phyloP scores from a whole-genome alignment of 2,329 filamentous ascomycete species.

The Xylaria digitata region DNA sequence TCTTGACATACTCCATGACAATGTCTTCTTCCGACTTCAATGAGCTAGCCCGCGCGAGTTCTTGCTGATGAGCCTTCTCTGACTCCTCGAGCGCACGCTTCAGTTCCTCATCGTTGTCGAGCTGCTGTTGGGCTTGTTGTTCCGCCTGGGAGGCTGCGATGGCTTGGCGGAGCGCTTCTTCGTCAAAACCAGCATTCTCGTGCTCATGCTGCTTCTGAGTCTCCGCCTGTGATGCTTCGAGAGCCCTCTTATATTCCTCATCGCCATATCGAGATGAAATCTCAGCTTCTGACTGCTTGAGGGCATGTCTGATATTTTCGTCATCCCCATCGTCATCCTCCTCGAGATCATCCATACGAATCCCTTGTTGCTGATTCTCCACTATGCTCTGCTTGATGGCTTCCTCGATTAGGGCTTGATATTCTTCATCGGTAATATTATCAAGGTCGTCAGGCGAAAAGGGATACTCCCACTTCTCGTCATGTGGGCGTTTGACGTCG shows the following conservation, averaged over 20 bases:
- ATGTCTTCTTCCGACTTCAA: conserved; percentile 75
- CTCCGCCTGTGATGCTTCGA: conserved; percentile 54
- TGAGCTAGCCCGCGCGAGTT: conserved; percentile 56
- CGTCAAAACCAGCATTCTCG: conserved; percentile 39
- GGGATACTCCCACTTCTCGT: conserved; percentile 23
- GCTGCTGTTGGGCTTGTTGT: conserved; percentile 25
- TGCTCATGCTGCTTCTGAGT: conserved; percentile 23
- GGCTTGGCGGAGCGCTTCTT: conserved; percentile 54
- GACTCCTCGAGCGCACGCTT: conserved; percentile 61
- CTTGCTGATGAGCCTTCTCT: conserved; percentile 57
- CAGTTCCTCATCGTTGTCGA: conserved; percentile 56
- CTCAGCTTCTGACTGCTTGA: conserved; percentile 45
- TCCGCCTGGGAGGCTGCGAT: conserved; percentile 56
- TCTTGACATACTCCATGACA: conserved; percentile 80
- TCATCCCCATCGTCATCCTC: conserved; percentile 39
- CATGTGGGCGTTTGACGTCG: conserved; percentile 41
- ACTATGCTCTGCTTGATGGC: conserved; percentile 65
- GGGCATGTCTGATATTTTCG: conserved; percentile 40
- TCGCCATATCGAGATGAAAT: conserved; percentile 46
- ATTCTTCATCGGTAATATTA: conserved; percentile 66
- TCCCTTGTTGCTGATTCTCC: conserved; percentile 42
- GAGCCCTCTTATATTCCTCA: conserved; percentile 55
- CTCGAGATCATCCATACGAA: conserved; percentile 42
- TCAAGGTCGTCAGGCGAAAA: conserved; percentile 54
- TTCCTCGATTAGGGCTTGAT: conserved; percentile 66